These are phyloP conservation scores for Heliocybe sulcata DNA, from an alignment of 1,284 basidiomycete genomes.

Conservation along the genomic window DNA sequence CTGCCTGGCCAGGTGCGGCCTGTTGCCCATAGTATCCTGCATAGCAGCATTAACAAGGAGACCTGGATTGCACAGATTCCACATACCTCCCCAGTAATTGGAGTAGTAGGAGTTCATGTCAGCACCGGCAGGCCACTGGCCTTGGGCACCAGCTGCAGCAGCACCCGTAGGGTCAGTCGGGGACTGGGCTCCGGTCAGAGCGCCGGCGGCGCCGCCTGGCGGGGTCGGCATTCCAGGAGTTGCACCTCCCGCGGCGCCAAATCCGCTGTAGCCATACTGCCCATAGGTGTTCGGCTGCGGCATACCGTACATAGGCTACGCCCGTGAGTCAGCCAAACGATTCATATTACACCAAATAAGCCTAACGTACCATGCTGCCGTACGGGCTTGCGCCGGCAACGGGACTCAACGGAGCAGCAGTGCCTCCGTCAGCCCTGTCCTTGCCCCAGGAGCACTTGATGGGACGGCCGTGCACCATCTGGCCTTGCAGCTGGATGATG, in stretches of 20 bases:
- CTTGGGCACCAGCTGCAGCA: conserved; percentile 53
- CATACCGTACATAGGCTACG: conserved; percentile 80
- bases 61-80: background rate
- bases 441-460: conserved; percentile 99
- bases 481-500: conserved; percentile 91
- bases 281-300: conserved; percentile 74
- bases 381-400: conserved; percentile 59
- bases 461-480: conserved; percentile 91
- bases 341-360: conserved; percentile 1
- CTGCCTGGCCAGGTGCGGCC: conserved; percentile 45
- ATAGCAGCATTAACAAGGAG: background rate
- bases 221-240: conserved; percentile 67
- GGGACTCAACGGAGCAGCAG: conserved; percentile 54
- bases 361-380: conserved; percentile 56
- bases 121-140: conserved; percentile 56
- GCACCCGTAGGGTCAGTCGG: conserved; percentile 43
- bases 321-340: background rate
- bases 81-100: conserved; percentile 78
- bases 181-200: conserved; percentile 45
- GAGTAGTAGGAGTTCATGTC: conserved; percentile 74
- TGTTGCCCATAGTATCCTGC: conserved; percentile 76
- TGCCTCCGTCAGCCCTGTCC: conserved; percentile 73
- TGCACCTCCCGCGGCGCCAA: conserved; percentile 41
- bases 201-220: conserved; percentile 34
- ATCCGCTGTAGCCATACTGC: conserved; percentile 74